Percentiles rank a stretch among this genome's conserved stretches.
Evolutionary conservation across 2,329 filamentous ascomycete species (phyloP).

Genomic region (Neofusicoccum sp.): DNA sequence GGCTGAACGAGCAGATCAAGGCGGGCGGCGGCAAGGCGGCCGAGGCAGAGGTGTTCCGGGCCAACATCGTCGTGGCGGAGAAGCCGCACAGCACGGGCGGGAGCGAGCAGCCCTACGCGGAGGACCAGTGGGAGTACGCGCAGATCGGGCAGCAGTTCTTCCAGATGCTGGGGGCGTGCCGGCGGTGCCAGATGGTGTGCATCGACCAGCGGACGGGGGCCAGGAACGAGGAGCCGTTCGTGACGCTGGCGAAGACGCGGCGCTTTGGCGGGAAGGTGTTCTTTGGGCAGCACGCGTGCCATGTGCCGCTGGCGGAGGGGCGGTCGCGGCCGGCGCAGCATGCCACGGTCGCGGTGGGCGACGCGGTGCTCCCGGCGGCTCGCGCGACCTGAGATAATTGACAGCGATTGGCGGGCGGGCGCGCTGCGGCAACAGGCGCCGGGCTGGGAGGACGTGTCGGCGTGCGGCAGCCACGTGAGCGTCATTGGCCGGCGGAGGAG

Average conservation of each 20-base stretch:
- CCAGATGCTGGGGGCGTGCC: conserved; percentile 78
- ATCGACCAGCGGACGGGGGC: conserved; percentile 81
- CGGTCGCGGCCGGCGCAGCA: conserved; percentile 33
- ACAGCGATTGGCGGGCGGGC: neutral
- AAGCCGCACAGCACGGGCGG: conserved; percentile 46
- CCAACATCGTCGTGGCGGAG: conserved; percentile 76
- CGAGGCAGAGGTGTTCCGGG: conserved; percentile 76
- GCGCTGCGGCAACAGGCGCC: neutral
- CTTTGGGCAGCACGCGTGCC: conserved; percentile 77
- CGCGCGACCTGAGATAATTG: conserved; percentile 1
- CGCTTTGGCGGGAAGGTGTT: conserved; percentile 81
- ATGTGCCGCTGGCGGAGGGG: conserved; percentile 35
- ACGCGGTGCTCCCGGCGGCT: conserved; percentile 27
- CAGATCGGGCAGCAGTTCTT: conserved; percentile 67
- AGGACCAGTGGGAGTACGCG: conserved; percentile 76
- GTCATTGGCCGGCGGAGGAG: neutral
- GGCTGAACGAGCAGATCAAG: conserved; percentile 73
- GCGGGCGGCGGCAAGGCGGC: conserved; percentile 65
- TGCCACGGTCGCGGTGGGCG: conserved; percentile 43
- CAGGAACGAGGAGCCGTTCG: conserved; percentile 77
- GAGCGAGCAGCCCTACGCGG: conserved; percentile 66
- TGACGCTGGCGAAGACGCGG: conserved; percentile 84
- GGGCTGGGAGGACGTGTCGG: neutral
- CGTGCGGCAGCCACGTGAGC: conserved; percentile 11
- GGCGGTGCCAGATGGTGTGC: conserved; percentile 95